phyloP scores from a whole-genome alignment of 2,329 filamentous ascomycete genomes.

The Trematosphaeria pertusa region DNA sequence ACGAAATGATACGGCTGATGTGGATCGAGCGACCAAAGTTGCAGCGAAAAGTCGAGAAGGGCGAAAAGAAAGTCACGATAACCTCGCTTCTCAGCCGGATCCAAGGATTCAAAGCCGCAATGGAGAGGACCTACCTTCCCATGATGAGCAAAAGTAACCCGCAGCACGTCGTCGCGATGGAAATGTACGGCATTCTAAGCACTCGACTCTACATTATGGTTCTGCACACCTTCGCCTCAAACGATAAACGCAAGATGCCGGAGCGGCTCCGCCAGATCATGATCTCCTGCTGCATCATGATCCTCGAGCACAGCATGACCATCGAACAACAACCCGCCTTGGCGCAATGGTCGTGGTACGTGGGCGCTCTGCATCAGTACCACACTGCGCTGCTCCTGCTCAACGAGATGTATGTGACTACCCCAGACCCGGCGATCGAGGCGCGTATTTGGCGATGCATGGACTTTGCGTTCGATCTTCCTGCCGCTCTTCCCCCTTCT shows the following conservation, averaged over 20 bases:
- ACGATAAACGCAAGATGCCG: conserved; percentile 59
- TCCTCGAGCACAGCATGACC: conserved; percentile 62
- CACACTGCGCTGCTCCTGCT: conserved; percentile 73
- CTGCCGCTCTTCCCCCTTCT: conserved; percentile 58
- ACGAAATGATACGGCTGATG: conserved; percentile 73
- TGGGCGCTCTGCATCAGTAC: conserved; percentile 74
- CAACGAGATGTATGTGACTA: conserved; percentile 69
- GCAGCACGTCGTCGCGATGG: conserved; percentile 67
- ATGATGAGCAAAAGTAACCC: conserved; percentile 68
- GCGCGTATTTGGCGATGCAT: conserved; percentile 73
- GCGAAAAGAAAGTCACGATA: conserved; percentile 46
- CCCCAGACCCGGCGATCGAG: conserved; percentile 63
- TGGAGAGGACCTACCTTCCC: conserved; percentile 70
- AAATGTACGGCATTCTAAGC: conserved; percentile 70
- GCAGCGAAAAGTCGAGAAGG: conserved; percentile 52
- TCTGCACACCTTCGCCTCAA: conserved; percentile 70
- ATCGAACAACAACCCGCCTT: conserved; percentile 63
- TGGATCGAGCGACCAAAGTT: conserved; percentile 74
- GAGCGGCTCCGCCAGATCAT: conserved; percentile 69
- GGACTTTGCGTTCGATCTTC: conserved; percentile 73
- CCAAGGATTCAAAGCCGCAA: conserved; percentile 69
- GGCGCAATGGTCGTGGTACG: conserved; percentile 71
- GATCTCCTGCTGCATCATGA: conserved; percentile 64
- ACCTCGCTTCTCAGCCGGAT: conserved; percentile 71
- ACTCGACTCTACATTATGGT: conserved; percentile 71